Evolutionary conservation across 805 yeast genomes (phyloP).

Genomic region (Candida ulmi): DNA sequence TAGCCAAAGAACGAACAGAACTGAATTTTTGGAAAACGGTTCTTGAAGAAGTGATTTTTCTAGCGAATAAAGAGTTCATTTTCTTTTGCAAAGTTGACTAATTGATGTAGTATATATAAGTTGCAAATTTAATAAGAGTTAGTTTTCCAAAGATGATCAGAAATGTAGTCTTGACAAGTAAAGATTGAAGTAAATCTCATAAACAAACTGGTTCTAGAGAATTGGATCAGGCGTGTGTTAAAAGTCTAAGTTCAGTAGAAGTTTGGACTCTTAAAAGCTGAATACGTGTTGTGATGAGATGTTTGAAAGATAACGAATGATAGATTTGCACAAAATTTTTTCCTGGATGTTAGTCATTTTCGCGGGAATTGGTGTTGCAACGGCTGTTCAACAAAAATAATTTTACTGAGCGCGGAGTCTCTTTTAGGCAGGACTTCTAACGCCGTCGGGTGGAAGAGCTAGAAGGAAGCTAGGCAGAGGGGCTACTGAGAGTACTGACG

Average conservation of each 20-base stretch:
- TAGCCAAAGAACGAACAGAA: slow-evolving; percentile 22
- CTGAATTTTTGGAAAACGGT: slow-evolving; percentile 24
- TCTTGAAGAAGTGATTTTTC: slow-evolving; percentile 16
- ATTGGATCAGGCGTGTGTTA: neutral
- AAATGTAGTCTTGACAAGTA: slow-evolving; percentile 43
- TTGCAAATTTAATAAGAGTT: slow-evolving; percentile 23
- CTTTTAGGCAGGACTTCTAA: too few species aligned
- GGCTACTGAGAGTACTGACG: too few species aligned
- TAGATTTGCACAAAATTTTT: neutral
- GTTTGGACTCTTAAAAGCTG: neutral
- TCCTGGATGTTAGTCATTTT: neutral
- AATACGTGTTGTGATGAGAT: neutral
- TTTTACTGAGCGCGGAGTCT: too few species aligned
- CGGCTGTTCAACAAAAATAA: too few species aligned
- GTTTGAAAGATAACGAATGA: neutral
- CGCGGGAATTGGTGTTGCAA: too few species aligned
- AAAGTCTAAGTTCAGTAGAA: neutral
- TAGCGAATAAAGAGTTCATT: slow-evolving; percentile 22
- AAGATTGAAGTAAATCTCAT: slow-evolving; percentile 23
- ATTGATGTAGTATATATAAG: slow-evolving; percentile 5
- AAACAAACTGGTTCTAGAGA: slow-evolving; percentile 5
- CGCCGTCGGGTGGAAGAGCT: too few species aligned
- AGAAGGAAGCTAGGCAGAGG: too few species aligned
- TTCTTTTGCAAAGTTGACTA: slow-evolving; percentile 10
- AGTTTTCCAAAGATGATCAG: slow-evolving; percentile 51